Base-by-base conservation (phyloP, 176 grass and related monocot species). In the Carex myosuroides region DNA sequence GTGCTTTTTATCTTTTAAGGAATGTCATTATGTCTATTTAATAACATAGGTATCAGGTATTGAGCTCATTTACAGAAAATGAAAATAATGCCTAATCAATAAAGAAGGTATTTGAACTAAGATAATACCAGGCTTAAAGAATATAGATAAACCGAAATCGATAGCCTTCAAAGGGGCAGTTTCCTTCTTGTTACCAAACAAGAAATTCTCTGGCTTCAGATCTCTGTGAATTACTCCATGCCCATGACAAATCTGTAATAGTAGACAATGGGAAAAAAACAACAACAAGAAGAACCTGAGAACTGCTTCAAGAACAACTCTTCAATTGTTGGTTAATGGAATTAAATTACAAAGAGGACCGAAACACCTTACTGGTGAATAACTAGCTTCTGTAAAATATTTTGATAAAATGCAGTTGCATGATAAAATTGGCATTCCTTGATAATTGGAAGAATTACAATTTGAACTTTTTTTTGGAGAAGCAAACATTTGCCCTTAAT, bases 161-260 rank as follows among this genome's bases (percentile, higher is more conserved):
- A 99, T 99, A 39, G 93, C 93, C 88, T 99, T 99, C 13, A 99
- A 77, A 48, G 97, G 88, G 41, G 96, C 91, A 63, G 58, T 96
- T 69, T 99, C 97, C 84, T 99, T 99, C 84, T 96, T 96, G 85
- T 87, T 91, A 44, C 87, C 93, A 70, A 84, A 99, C 66, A 99
- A 84, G 84, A 98, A 98, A 81, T 98, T 98, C 70, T 98, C 95
- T 9, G 95, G 95, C 86, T 98, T 98, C 37, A 98, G 92, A 84
- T 98, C 95, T 50, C 95, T 88, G 68, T 98, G 95, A 83, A 98
- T 98, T 61, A 98, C 95, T 2, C 97, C 97, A 84, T 99, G 86
- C 84, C 82, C 89, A 81, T 99, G 97, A 81, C 97, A 99, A 88
- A 89, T 95, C 93, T 95, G 64, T 86, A 59, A 83, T 30, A 30